Percentiles rank a stretch among this genome's conserved stretches.
phyloP scores from a whole-genome alignment of 768 basidiomycete genomes.

The Nidularia sp. region DNA sequence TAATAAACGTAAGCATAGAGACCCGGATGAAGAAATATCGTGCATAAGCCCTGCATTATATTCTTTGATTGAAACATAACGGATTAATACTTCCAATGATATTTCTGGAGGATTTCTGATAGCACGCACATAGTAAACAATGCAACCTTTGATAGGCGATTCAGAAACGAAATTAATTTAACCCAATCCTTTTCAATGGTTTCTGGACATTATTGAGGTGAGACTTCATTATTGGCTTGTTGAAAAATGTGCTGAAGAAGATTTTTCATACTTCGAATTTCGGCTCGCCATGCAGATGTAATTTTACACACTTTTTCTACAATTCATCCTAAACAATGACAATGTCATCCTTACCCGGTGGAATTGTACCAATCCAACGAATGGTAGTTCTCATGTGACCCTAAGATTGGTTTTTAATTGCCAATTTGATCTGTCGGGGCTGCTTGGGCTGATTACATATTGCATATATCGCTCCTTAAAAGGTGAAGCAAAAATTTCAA shows the following conservation, averaged over 20 bases:
- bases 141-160: conserved; percentile 26
- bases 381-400: conserved; percentile 22
- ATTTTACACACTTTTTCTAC: conserved; percentile 23
- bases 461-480: too few relatives aligned
- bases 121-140: conserved; percentile 39
- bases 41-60: conserved; percentile 17
- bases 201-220: conserved; percentile 29
- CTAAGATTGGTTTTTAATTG: conserved; percentile 28
- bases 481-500: too few relatives aligned
- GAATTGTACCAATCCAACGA: conserved; percentile 28
- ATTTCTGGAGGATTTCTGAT: not conserved
- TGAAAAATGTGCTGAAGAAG: conserved; percentile 20
- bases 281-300: conserved; percentile 27
- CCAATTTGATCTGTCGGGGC: too few relatives aligned
- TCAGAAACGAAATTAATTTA: conserved; percentile 41
- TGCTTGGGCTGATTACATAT: too few relatives aligned
- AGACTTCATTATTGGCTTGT: conserved; percentile 26
- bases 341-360: conserved; percentile 27
- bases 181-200: conserved; percentile 27
- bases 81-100: not conserved
- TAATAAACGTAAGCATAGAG: not conserved
- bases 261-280: too few relatives aligned
- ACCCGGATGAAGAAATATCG: not conserved
- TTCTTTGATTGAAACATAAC: conserved; percentile 16
- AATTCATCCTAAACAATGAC: conserved; percentile 29